Evolutionary conservation across 257 asterid species (phyloP).

Genomic region (Agastache rugosa): DNA sequence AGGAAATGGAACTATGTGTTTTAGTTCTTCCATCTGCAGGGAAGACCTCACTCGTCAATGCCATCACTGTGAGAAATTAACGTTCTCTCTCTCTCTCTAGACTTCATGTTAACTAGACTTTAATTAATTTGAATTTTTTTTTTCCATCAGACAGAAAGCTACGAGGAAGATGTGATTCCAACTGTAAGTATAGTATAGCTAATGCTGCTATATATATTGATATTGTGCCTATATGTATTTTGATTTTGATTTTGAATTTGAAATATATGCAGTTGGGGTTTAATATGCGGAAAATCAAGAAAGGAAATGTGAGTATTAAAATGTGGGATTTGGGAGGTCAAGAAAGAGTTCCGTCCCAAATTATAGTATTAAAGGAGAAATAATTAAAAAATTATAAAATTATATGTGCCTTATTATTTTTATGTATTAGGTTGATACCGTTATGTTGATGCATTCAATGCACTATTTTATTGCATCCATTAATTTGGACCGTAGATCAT

Average conservation of each 20-base stretch:
- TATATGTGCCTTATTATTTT: background rate
- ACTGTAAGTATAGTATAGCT: constrained; percentile 57
- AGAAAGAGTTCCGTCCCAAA: constrained; percentile 79
- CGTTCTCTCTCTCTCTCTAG: constrained; percentile 15
- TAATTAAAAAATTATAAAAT: too few species aligned
- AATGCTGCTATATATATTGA: too few species aligned
- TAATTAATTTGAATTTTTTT: constrained; percentile 11
- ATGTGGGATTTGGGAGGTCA: constrained; percentile 99
- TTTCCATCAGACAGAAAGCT: constrained; percentile 82
- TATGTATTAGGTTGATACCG: too few species aligned
- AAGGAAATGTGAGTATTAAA: constrained; percentile 89
- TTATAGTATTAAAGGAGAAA: too few species aligned
- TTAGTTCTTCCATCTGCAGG: constrained; percentile 88
- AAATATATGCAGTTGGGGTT: constrained; percentile 69
- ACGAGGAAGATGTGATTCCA: constrained; percentile 93
- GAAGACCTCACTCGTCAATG: constrained; percentile 86
- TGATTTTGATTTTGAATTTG: too few species aligned
- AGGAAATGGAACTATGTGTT: constrained; percentile 91
- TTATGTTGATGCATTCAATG: too few species aligned
- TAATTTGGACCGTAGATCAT: too few species aligned
- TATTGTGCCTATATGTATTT: too few species aligned
- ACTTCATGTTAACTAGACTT: constrained; percentile 9
- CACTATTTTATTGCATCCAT: too few species aligned
- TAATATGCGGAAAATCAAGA: constrained; percentile 93
- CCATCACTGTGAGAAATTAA: constrained; percentile 70